Percentiles rank a stretch among this genome's conserved stretches.
Evolutionary conservation across 2,329 filamentous ascomycete species (phyloP).

Genomic region (Exophiala oligosperma): DNA sequence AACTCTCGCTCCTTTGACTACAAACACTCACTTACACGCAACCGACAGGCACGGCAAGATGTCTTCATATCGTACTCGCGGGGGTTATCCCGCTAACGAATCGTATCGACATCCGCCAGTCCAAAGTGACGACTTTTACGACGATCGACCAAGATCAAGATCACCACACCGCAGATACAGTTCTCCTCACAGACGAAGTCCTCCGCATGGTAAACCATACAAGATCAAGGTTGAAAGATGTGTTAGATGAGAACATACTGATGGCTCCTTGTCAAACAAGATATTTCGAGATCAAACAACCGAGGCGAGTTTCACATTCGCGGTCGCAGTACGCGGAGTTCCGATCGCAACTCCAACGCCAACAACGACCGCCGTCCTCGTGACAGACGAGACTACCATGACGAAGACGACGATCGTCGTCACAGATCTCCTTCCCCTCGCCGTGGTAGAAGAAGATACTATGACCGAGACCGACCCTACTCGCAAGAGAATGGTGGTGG

Average conservation of each 20-base stretch:
- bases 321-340: slow-evolving; percentile 36
- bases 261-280: slow-evolving; percentile 39
- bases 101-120: slow-evolving; percentile 24
- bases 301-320: slow-evolving; percentile 36
- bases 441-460: slow-evolving; percentile 42
- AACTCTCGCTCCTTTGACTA: too few relatives aligned
- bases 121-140: slow-evolving; percentile 48
- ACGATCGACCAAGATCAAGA: slow-evolving; percentile 42
- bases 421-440: slow-evolving; percentile 38
- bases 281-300: slow-evolving; percentile 35
- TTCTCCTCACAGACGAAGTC: slow-evolving; percentile 45
- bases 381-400: slow-evolving; percentile 26
- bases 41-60: slow-evolving; percentile 6
- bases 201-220: slow-evolving; percentile 46
- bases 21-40: background rate
- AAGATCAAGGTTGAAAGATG: slow-evolving; percentile 22
- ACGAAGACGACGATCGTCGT: slow-evolving; percentile 36
- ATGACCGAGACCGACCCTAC: slow-evolving; percentile 49
- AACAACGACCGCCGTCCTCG: slow-evolving; percentile 32
- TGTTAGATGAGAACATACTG: slow-evolving; percentile 37
- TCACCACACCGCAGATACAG: slow-evolving; percentile 39
- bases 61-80: slow-evolving; percentile 25
- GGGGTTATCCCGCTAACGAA: slow-evolving; percentile 12
- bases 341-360: slow-evolving; percentile 34
- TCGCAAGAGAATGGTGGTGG: slow-evolving; percentile 32